phyloP scores from a whole-genome alignment of 768 basidiomycete species.

The Lyophyllum semitale region DNA sequence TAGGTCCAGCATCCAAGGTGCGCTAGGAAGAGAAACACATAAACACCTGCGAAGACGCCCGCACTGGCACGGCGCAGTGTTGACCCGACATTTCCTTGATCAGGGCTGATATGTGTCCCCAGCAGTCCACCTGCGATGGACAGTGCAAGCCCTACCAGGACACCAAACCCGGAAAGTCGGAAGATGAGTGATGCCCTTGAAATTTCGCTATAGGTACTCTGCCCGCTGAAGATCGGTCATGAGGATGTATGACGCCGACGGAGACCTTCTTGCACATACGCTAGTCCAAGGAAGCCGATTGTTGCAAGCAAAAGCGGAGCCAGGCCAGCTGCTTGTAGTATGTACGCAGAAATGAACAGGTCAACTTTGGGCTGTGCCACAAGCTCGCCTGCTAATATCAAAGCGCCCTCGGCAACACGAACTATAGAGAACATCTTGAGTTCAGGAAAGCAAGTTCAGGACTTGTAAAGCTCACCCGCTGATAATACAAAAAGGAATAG shows the following conservation, averaged over 20 bases:
- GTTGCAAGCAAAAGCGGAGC: constrained; percentile 42
- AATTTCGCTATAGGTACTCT: constrained; percentile 53
- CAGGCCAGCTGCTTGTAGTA: constrained; percentile 46
- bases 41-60: constrained; percentile 42
- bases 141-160: constrained; percentile 41
- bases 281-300: constrained; percentile 53
- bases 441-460: neutral
- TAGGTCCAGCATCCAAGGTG: constrained; percentile 47
- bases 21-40: constrained; percentile 38
- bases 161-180: constrained; percentile 36
- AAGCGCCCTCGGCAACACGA: constrained; percentile 56
- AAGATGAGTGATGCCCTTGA: constrained; percentile 39
- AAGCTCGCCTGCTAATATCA: constrained; percentile 57
- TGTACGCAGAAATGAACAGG: constrained; percentile 55
- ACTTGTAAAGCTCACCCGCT: constrained; percentile 39
- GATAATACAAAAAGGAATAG: constrained; percentile 67
- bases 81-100: constrained; percentile 33
- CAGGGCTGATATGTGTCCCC: constrained; percentile 37
- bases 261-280: constrained; percentile 30
- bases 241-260: constrained; percentile 13
- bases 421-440: constrained; percentile 34
- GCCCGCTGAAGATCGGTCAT: constrained; percentile 39
- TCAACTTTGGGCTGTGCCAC: constrained; percentile 37
- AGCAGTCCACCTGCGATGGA: constrained; percentile 48
- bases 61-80: constrained; percentile 45